Evolutionary conservation across 2,329 filamentous ascomycete species (phyloP).

Genomic region (Pseudomassariella vexata): DNA sequence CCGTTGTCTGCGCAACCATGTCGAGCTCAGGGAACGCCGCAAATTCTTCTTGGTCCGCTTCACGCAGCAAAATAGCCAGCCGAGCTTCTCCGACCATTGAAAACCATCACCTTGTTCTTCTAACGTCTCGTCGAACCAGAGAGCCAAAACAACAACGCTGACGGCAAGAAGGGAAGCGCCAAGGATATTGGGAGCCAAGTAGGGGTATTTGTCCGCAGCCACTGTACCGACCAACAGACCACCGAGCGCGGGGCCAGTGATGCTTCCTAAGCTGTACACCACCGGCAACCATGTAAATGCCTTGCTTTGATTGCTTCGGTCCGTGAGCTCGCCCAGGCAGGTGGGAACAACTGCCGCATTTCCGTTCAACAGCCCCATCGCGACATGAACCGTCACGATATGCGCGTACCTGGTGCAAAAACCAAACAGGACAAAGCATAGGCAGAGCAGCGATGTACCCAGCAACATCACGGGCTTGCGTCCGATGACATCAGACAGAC

Average conservation of each 20-base stretch:
- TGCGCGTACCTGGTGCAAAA: constrained; percentile 81
- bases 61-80: constrained; percentile 24
- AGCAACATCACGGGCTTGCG: constrained; percentile 76
- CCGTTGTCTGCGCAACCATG: constrained; percentile 13
- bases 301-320: constrained; percentile 86
- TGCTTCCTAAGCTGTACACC: constrained; percentile 91
- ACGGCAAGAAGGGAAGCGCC: constrained; percentile 65
- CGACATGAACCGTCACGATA: constrained; percentile 74
- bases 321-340: constrained; percentile 89
- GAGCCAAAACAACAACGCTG: constrained; percentile 66
- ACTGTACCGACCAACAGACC: constrained; percentile 69
- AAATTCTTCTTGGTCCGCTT: constrained; percentile 12
- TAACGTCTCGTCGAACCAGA: constrained; percentile 84
- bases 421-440: constrained; percentile 80
- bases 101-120: constrained; percentile 35
- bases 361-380: constrained; percentile 92
- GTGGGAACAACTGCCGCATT: constrained; percentile 94
- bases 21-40: constrained; percentile 19
- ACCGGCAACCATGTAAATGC: constrained; percentile 94
- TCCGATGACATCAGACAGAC: constrained; percentile 71
- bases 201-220: constrained; percentile 64
- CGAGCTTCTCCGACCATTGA: constrained; percentile 23
- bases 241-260: constrained; percentile 88
- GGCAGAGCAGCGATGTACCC: constrained; percentile 76
- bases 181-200: constrained; percentile 77